A percentile compares a stretch with the other conserved stretches of the same genome.
These are phyloP conservation scores for Vigna radiata DNA, from an alignment of 306 rosid species.

Conservation along the genomic window DNA sequence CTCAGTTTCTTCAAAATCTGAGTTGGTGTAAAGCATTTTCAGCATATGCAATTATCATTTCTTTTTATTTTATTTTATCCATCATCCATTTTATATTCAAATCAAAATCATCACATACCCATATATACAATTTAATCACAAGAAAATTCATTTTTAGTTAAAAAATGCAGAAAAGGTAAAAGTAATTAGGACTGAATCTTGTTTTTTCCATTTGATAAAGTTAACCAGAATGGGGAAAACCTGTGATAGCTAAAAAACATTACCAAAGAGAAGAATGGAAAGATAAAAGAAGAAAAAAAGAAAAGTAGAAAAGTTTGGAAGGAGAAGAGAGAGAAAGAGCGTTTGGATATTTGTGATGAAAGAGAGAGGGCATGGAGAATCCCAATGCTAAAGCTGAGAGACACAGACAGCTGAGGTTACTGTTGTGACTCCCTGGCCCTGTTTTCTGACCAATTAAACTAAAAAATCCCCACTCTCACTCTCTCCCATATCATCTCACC, in stretches of 20 bases:
- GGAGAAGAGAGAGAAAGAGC: constrained; percentile 41
- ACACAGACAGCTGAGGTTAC: constrained; percentile 66
- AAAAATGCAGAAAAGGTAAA: too few species aligned
- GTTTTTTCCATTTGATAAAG: too few species aligned
- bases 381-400: constrained; percentile 66
- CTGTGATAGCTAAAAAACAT: background rate
- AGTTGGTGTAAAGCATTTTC: constrained; percentile 45
- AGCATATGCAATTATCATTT: constrained; percentile 38
- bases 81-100: background rate
- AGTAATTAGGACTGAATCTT: too few species aligned
- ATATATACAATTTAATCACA: too few species aligned
- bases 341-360: constrained; percentile 62
- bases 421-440: constrained; percentile 54
- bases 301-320: background rate
- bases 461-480: constrained; percentile 39
- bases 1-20: constrained; percentile 10
- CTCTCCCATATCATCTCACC: constrained; percentile 21
- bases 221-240: constrained; percentile 4
- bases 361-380: constrained; percentile 65
- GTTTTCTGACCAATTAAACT: constrained; percentile 53
- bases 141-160: too few species aligned
- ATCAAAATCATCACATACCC: background rate
- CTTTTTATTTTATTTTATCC: background rate
- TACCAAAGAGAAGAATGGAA: background rate
- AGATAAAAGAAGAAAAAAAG: constrained; percentile 1